phyloP scores from a whole-genome alignment of 129 eudicot genomes.

The Artemisia tridentata region DNA sequence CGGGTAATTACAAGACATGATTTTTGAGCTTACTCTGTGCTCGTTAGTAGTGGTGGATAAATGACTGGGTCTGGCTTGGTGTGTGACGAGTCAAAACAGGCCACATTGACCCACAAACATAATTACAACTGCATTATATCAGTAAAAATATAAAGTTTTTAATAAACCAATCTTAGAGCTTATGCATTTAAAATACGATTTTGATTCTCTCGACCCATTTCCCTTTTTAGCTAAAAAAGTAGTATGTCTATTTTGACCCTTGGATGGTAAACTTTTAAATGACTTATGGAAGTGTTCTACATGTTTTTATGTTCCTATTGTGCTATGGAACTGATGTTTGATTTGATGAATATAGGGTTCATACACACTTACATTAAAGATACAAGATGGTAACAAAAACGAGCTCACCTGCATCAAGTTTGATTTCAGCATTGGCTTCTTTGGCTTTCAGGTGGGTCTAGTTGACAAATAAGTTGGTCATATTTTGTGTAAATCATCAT shows the following conservation, averaged over 20 bases:
- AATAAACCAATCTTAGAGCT: not conserved
- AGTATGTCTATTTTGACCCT: not conserved
- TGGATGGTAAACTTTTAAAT: not conserved
- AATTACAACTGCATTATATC: too few relatives aligned
- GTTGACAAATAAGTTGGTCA: conserved; percentile 24
- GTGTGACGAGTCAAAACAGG: not conserved
- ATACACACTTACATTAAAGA: conserved; percentile 48
- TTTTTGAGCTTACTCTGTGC: not conserved
- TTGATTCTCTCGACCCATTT: not conserved
- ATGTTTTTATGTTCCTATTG: not conserved
- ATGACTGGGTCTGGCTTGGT: not conserved
- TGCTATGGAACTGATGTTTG: not conserved
- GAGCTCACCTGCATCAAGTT: conserved; percentile 50
- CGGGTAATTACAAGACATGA: not conserved
- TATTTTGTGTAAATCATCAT: not conserved
- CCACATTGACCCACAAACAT: not conserved
- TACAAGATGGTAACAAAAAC: conserved; percentile 36
- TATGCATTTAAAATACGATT: not conserved
- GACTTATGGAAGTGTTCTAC: not conserved
- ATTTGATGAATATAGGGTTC: conserved; percentile 45
- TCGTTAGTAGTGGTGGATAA: not conserved
- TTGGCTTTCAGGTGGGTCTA: conserved; percentile 13
- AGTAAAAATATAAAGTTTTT: not conserved
- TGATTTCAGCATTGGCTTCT: conserved; percentile 51
- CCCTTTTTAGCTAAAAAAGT: not conserved